Base-by-base conservation (phyloP, 352 stramenopile genomes). In the Phytophthora colocasiae region DNA sequence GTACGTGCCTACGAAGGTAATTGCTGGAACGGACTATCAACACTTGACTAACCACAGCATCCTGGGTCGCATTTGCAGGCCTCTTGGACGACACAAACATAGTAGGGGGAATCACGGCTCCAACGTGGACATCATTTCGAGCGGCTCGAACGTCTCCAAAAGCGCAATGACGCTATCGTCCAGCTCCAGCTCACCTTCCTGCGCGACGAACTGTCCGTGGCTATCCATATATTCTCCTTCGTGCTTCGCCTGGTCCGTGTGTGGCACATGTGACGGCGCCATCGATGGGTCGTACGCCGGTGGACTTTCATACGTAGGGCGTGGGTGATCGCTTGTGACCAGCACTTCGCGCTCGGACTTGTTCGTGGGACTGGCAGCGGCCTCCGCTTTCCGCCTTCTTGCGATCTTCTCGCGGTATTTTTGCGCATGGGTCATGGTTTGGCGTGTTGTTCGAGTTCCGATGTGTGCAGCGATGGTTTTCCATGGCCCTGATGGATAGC, bases 341-440 rank as follows among this genome's bases (percentile, higher is more conserved):
- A 66, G 22, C 39, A 67, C 36, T 48, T 55, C 47, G n/a, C 14
- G 62, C 19, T 63, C 53, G 12, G 54, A 48, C 39, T 62, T 74
- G 19, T 60, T 66, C 10, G 58, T 72, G 15, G 59, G 59, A 24
- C 66, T 69, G 22, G 66, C 48, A 15, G 66, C 44, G 22, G 66
- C 59, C 57, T 74, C 66, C 3, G 66, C 60, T 36, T 74, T 74
- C 59, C 71, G 57, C 27, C 78, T 79, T 11, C 78, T 69, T 24
- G 72, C 74, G 46, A 87, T 80, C 50, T 83, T 83, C 50, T 83
- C 73, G 34, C 75, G 72, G 46, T 79, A 81, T 49, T 83, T 83
- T 46, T 83, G 75, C 32, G 75, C 75, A 36, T 83, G 75, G 26
- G 75, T 83, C 71, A 82, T 80, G 43, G 77, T 85, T 49, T 85